These are phyloP conservation scores for Pestalotiopsis fici DNA, from an alignment of 2,329 filamentous ascomycete genomes.

Conservation along the genomic window DNA sequence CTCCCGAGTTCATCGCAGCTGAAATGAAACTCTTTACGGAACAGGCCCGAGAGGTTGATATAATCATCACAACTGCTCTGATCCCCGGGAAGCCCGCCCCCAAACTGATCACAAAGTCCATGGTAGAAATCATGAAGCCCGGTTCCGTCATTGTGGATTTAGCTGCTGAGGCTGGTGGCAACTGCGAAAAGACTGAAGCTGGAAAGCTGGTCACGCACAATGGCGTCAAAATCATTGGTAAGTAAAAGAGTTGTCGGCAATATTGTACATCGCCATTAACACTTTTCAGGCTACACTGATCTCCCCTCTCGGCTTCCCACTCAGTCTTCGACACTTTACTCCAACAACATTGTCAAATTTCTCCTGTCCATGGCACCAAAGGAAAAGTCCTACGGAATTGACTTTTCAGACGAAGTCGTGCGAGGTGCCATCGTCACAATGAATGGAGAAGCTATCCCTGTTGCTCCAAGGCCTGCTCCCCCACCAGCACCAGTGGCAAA, in stretches of 20 bases:
- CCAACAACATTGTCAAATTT: constrained; percentile 91
- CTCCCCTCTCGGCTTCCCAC: constrained; percentile 84
- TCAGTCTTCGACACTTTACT: constrained; percentile 87
- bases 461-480: constrained; percentile 68
- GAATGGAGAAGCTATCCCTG: constrained; percentile 74
- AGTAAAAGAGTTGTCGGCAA: constrained; percentile 20
- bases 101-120: constrained; percentile 78
- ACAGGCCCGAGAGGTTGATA: constrained; percentile 85
- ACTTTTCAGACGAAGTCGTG: constrained; percentile 82
- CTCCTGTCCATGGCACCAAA: constrained; percentile 79
- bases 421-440: constrained; percentile 82
- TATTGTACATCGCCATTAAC: not conserved
- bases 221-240: constrained; percentile 82
- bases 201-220: constrained; percentile 72
- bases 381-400: constrained; percentile 77
- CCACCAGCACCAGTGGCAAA: constrained; percentile 52
- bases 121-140: constrained; percentile 84
- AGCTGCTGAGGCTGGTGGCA: constrained; percentile 84
- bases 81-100: constrained; percentile 85
- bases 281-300: constrained; percentile 71
- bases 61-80: constrained; percentile 89
- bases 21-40: constrained; percentile 93
- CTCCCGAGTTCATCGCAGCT: constrained; percentile 87
- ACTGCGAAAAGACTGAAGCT: constrained; percentile 79
- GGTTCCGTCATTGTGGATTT: constrained; percentile 88